A percentile compares a stretch with the other conserved stretches of the same genome.
Evolutionary conservation across 2,329 filamentous ascomycete genomes (phyloP).

Genomic region (Sordariomycetes sp.): DNA sequence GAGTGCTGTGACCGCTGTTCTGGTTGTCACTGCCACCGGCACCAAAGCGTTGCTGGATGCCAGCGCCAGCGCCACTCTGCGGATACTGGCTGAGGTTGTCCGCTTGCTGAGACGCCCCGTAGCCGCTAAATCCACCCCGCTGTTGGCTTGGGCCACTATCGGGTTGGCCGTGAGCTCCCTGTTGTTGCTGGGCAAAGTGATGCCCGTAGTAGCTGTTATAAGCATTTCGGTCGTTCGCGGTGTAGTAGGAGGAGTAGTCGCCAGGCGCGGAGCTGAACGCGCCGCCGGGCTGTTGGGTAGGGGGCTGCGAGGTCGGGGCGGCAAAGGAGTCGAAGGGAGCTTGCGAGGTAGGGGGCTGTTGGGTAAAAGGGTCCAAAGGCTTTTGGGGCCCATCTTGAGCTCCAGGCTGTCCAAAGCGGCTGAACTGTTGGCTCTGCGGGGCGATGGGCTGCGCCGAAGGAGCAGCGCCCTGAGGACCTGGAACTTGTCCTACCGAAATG

Average conservation of each 20-base stretch:
- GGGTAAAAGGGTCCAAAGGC: slow-evolving; percentile 77
- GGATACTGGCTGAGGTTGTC: slow-evolving; percentile 62
- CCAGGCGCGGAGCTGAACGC: slow-evolving; percentile 65
- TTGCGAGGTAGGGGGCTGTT: slow-evolving; percentile 50
- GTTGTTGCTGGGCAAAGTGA: slow-evolving; percentile 43
- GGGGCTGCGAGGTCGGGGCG: slow-evolving; percentile 49
- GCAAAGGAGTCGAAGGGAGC: slow-evolving; percentile 54
- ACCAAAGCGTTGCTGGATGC: slow-evolving; percentile 51
- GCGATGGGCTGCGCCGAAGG: not conserved
- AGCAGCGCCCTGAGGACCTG: slow-evolving; percentile 14
- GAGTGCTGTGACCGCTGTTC: slow-evolving; percentile 84
- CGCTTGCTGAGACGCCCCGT: slow-evolving; percentile 56
- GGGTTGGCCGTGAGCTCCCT: slow-evolving; percentile 56
- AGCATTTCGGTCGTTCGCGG: slow-evolving; percentile 62
- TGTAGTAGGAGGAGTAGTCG: slow-evolving; percentile 83
- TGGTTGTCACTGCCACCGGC: slow-evolving; percentile 56
- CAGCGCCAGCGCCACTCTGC: slow-evolving; percentile 50
- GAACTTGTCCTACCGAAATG: slow-evolving; percentile 10
- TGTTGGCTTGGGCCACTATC: slow-evolving; percentile 63
- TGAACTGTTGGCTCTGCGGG: slow-evolving; percentile 44
- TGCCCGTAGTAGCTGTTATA: slow-evolving; percentile 75
- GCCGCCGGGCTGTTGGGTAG: slow-evolving; percentile 50
- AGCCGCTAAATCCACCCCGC: slow-evolving; percentile 70
- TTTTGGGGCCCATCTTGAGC: slow-evolving; percentile 65
- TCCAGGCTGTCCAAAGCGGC: slow-evolving; percentile 56